Evolutionary conservation across 192 early-diverging fungal genomes (phyloP).

Genomic region (Spizellomyces punctatus): DNA sequence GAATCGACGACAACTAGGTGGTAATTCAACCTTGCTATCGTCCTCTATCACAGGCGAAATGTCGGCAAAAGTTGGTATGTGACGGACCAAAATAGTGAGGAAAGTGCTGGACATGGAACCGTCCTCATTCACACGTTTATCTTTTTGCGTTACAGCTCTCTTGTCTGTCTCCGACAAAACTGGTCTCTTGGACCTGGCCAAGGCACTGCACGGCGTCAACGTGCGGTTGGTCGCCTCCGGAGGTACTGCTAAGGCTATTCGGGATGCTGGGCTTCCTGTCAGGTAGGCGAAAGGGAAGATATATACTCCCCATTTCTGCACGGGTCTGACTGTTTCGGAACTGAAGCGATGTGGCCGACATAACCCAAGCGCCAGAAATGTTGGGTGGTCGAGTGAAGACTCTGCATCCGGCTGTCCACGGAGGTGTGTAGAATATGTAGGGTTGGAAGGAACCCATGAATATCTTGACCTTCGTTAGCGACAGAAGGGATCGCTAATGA

Average conservation of each 20-base stretch:
- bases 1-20: no score
- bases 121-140: no score
- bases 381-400: conserved; percentile 99
- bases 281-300: conserved; percentile 52
- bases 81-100: no score
- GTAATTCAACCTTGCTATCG: no score
- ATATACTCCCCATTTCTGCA: background rate
- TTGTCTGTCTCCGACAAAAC: conserved; percentile 99
- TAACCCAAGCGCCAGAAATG: conserved; percentile 98
- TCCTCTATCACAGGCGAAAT: no score
- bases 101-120: no score
- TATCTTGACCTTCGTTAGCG: no score
- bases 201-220: conserved; percentile 71
- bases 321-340: background rate
- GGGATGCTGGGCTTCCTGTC: conserved; percentile 86
- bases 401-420: conserved; percentile 97
- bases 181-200: conserved; percentile 87
- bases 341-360: conserved; percentile 91
- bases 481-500: no score
- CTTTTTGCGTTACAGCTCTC: conserved; percentile 29
- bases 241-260: conserved; percentile 90
- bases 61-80: no score
- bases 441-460: background rate
- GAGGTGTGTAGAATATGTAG: conserved; percentile 50
- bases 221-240: conserved; percentile 91